phyloP scores from a whole-genome alignment of 75 land plant genomes.

The Pseudotsuga menziesii region DNA sequence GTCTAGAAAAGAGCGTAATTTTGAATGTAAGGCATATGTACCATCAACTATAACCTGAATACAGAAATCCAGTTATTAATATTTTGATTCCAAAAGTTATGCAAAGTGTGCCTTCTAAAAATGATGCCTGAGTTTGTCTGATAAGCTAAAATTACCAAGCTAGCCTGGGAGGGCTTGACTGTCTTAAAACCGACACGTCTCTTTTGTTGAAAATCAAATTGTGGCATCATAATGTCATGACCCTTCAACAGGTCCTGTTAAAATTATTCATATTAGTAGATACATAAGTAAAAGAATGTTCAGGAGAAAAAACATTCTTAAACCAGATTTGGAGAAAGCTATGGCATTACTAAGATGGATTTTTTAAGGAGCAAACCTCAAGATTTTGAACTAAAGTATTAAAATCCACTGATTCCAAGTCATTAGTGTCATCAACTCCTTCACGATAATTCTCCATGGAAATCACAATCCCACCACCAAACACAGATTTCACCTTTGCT shows the following conservation, averaged over 20 bases:
- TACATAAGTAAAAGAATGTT: not conserved
- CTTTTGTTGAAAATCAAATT: slow-evolving; percentile 91
- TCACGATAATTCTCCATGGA: slow-evolving; percentile 92
- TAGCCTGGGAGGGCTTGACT: slow-evolving; percentile 67
- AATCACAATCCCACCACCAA: slow-evolving; percentile 68
- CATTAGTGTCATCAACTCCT: slow-evolving; percentile 87
- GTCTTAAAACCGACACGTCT: slow-evolving; percentile 57
- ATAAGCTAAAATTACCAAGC: slow-evolving; percentile 54
- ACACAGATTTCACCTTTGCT: slow-evolving; percentile 87
- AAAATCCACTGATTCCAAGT: slow-evolving; percentile 83
- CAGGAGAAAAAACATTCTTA: not conserved
- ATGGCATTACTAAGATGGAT: not conserved
- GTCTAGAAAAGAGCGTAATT: slow-evolving; percentile 76
- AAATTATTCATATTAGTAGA: not conserved
- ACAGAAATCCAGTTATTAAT: not conserved
- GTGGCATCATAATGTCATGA: slow-evolving; percentile 57
- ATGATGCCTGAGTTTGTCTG: not conserved
- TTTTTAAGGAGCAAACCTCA: slow-evolving; percentile 48
- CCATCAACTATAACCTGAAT: slow-evolving; percentile 96
- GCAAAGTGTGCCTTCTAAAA: not conserved
- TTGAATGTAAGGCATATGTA: slow-evolving; percentile 90
- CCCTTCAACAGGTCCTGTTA: slow-evolving; percentile 75
- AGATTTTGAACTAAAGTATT: slow-evolving; percentile 63
- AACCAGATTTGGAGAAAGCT: slow-evolving; percentile 7
- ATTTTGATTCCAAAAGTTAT: not conserved